Evolutionary conservation across 1,284 basidiomycete species (phyloP).

Genomic region (Apiotrichum laibachii): DNA sequence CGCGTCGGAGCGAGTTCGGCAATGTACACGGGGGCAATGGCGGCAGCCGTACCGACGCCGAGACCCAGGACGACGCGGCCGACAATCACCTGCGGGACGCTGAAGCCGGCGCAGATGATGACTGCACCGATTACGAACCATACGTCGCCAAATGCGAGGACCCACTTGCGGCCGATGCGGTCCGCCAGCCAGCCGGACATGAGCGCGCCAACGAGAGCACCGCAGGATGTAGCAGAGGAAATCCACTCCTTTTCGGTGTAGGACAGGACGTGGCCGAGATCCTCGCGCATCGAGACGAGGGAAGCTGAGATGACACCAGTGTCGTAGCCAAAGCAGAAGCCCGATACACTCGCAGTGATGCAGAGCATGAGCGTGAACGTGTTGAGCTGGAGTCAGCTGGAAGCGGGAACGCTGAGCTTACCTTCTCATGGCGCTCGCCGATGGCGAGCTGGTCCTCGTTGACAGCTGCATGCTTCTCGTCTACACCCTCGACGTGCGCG

Average conservation of each 20-base stretch:
- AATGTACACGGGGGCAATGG: constrained; percentile 49
- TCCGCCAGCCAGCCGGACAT: constrained; percentile 44
- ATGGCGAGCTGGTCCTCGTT: constrained; percentile 24
- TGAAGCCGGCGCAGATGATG: constrained; percentile 45
- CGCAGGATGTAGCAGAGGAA: constrained; percentile 71
- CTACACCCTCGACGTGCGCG: constrained; percentile 17
- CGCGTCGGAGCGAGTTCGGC: constrained; percentile 49
- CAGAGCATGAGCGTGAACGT: constrained; percentile 30
- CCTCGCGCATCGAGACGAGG: constrained; percentile 66
- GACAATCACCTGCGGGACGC: constrained; percentile 43
- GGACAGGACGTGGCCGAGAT: constrained; percentile 64
- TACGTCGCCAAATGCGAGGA: constrained; percentile 66
- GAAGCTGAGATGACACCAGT: constrained; percentile 55
- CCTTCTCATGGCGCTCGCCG: constrained; percentile 34
- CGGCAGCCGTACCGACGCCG: constrained; percentile 49
- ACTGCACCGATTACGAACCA: constrained; percentile 61
- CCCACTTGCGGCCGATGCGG: constrained; percentile 52
- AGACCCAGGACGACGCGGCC: constrained; percentile 50
- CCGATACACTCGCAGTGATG: constrained; percentile 34
- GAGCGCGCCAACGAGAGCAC: constrained; percentile 64
- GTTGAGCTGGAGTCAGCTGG: constrained; percentile 22
- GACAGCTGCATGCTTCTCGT: constrained; percentile 15
- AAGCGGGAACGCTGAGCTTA: constrained; percentile 1
- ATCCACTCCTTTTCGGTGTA: constrained; percentile 74
- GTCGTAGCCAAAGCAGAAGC: constrained; percentile 44